Evolutionary conservation across 257 asterid genomes (phyloP).

Genomic region (Jacaranda mimosifolia): DNA sequence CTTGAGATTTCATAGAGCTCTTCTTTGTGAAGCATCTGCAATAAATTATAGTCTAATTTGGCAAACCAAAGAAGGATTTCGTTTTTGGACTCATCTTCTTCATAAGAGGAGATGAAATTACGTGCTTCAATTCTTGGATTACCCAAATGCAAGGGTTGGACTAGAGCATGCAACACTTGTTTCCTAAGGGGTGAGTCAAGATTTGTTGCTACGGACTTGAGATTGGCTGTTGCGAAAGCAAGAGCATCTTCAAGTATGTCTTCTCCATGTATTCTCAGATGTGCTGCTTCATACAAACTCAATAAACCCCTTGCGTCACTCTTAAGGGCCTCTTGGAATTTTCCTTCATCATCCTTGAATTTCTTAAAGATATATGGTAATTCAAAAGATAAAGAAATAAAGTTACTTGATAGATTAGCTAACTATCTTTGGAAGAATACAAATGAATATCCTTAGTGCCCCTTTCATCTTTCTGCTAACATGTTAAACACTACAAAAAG

Average conservation of each 20-base stretch:
- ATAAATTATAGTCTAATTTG: conserved; percentile 34
- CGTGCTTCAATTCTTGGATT: conserved; percentile 31
- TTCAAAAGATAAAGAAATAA: no score
- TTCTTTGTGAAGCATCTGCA: conserved; percentile 37
- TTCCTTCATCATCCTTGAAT: conserved; percentile 20
- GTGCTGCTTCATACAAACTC: conserved; percentile 50
- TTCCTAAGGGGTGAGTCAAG: background rate
- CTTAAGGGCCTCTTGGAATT: conserved; percentile 15
- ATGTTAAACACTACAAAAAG: no score
- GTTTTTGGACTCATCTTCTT: conserved; percentile 29
- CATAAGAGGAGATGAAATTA: conserved; percentile 31
- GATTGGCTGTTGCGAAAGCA: background rate
- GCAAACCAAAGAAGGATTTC: conserved; percentile 36
- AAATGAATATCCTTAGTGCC: no score
- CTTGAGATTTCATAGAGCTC: conserved; percentile 35
- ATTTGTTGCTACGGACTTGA: background rate
- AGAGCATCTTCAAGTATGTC: conserved; percentile 41
- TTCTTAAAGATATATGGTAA: conserved; percentile 19
- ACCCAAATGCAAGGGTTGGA: conserved; percentile 35
- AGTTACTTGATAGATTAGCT: no score
- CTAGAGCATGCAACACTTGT: conserved; percentile 39
- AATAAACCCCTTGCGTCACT: conserved; percentile 29
- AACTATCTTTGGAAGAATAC: no score
- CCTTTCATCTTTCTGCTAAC: no score
- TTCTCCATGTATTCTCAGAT: conserved; percentile 41